A percentile compares a stretch with the other conserved stretches of the same genome.
These are phyloP conservation scores for Mallotus nudiflorus DNA, from an alignment of 345 rosid species.

Conservation along the genomic window DNA sequence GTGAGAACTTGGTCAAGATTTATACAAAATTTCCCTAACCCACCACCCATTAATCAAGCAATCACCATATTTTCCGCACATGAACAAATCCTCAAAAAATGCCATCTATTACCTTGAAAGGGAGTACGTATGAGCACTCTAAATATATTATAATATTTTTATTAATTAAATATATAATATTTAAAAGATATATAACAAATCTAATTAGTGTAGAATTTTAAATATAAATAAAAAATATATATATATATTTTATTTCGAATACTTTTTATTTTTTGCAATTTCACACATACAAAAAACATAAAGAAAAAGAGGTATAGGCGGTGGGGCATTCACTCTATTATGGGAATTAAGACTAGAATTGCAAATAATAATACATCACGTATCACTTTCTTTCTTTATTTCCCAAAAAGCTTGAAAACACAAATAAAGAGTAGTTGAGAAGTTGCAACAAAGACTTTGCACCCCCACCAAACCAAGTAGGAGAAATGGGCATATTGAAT, in stretches of 20 bases:
- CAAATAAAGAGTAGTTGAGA: constrained; percentile 28
- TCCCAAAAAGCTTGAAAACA: constrained; percentile 20
- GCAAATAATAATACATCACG: too few species aligned
- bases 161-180: too few species aligned
- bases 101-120: too few species aligned
- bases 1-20: too few species aligned
- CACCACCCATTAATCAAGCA: constrained; percentile 7
- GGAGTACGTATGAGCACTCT: too few species aligned
- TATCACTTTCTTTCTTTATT: constrained; percentile 8
- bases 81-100: too few species aligned
- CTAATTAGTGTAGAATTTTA: too few species aligned
- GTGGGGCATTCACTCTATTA: constrained; percentile 15
- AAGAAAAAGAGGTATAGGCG: background rate
- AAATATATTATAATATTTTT: too few species aligned
- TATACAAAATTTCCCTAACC: too few species aligned
- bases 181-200: too few species aligned
- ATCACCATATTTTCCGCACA: background rate
- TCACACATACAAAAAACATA: background rate
- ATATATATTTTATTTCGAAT: too few species aligned
- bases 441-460: constrained; percentile 23
- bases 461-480: constrained; percentile 33
- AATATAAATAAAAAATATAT: too few species aligned
- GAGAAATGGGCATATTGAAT: constrained; percentile 25
- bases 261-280: background rate
- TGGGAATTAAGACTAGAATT: constrained; percentile 14